Percentiles rank a stretch among this genome's conserved stretches.
These are phyloP conservation scores for Lenwebbia sp. DNA, from an alignment of 345 rosid genomes.

Conservation along the genomic window DNA sequence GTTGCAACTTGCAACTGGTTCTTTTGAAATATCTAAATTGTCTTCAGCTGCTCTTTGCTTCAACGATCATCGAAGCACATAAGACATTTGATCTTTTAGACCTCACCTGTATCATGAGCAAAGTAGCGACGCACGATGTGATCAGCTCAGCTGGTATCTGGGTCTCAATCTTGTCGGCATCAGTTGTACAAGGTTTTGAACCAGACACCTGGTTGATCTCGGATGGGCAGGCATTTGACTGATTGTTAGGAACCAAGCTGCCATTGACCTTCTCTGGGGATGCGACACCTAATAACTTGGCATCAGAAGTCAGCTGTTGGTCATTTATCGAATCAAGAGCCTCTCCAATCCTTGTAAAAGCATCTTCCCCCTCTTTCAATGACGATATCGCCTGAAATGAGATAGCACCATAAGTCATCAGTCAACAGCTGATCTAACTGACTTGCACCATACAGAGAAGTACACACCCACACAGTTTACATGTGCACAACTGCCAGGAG, in stretches of 20 bases:
- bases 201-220: slow-evolving; percentile 16
- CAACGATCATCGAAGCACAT: not conserved
- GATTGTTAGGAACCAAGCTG: slow-evolving; percentile 16
- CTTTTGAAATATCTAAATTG: not conserved
- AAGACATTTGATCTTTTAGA: not conserved
- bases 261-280: slow-evolving; percentile 40
- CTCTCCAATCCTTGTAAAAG: slow-evolving; percentile 43
- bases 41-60: not conserved
- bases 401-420: not conserved
- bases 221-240: slow-evolving; percentile 16
- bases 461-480: not conserved
- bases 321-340: slow-evolving; percentile 51
- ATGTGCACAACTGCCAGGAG: not conserved
- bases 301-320: slow-evolving; percentile 26
- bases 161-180: slow-evolving; percentile 28
- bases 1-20: not conserved
- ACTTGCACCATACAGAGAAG: not conserved
- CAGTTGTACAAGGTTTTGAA: slow-evolving; percentile 18
- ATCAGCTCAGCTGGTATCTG: slow-evolving; percentile 67
- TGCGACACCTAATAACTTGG: slow-evolving; percentile 13
- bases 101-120: slow-evolving; percentile 77
- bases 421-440: not conserved
- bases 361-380: slow-evolving; percentile 72
- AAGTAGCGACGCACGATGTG: slow-evolving; percentile 76
- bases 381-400: slow-evolving; percentile 61